Conservation (phyloP, 768 basidiomycete genomes). For the Hygrophoropsis aurantiaca region DNA sequence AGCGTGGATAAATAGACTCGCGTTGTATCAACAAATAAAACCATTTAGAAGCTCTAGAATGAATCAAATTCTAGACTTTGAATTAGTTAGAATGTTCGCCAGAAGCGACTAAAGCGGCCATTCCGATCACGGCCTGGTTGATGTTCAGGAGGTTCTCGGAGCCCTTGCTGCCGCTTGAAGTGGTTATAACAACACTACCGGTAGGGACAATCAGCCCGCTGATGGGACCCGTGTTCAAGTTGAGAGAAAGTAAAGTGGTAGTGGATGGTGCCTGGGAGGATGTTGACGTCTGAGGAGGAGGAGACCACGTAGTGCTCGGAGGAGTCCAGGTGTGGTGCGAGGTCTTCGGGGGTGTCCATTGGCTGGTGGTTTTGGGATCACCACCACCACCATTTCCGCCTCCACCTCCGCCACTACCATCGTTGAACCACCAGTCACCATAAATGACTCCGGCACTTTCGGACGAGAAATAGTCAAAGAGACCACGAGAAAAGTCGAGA, state of each 20-base stretch:
- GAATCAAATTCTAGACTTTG: constrained; percentile 1
- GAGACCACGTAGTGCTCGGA: constrained; percentile 27
- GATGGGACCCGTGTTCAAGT: constrained; percentile 12
- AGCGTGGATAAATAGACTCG: background rate
- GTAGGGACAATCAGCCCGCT: constrained; percentile 28
- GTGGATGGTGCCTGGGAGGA: constrained; percentile 20
- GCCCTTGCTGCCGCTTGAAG: constrained; percentile 27
- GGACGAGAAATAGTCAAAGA: constrained; percentile 63
- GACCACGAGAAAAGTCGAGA: constrained; percentile 65
- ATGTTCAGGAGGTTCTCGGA: constrained; percentile 35
- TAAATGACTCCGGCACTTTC: constrained; percentile 53
- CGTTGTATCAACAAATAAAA: background rate
- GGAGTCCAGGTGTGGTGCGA: constrained; percentile 17
- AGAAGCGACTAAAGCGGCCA: constrained; percentile 21
- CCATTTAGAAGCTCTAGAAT: background rate
- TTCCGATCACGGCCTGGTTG: constrained; percentile 34
- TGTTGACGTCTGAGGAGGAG: constrained; percentile 16
- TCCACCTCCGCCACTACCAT: constrained; percentile 31
- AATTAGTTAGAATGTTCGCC: constrained; percentile 6
- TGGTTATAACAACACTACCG: constrained; percentile 25
- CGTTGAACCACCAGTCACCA: constrained; percentile 59
- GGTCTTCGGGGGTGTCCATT: constrained; percentile 24
- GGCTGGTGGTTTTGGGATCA: constrained; percentile 14
- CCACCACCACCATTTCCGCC: constrained; percentile 3
- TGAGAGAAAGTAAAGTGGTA: constrained; percentile 13